Percentiles rank a stretch among this genome's conserved stretches.
Conservation (phyloP, 352 stramenopile species). For the Pythium periplocum region DNA sequence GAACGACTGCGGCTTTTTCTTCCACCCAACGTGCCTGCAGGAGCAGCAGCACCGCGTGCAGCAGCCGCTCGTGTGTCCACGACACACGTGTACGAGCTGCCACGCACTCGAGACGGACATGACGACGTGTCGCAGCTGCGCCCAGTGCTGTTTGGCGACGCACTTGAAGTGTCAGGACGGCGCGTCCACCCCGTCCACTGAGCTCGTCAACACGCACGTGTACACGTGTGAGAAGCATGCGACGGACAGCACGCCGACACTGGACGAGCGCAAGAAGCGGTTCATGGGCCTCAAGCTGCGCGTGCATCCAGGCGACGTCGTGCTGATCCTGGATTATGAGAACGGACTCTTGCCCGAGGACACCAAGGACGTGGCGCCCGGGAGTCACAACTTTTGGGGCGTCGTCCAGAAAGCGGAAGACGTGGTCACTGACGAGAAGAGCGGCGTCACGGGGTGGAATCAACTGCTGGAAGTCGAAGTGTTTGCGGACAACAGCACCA, state of each 20-base stretch:
- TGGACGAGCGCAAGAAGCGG: conserved; percentile 7
- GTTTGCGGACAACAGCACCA: conserved; percentile 50
- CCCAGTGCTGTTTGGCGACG: conserved; percentile 37
- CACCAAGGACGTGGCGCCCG: conserved; percentile 26
- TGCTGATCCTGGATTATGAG: conserved; percentile 62
- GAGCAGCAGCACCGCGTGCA: conserved; percentile 8
- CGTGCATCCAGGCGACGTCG: conserved; percentile 43
- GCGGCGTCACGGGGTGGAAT: conserved; percentile 16
- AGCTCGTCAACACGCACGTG: conserved; percentile 23
- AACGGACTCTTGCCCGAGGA: conserved; percentile 45
- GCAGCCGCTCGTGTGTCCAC: conserved; percentile 43
- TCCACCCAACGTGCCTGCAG: conserved; percentile 39
- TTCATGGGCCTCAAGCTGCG: conserved; percentile 24
- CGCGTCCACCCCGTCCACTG: not conserved
- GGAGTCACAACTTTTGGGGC: conserved; percentile 55
- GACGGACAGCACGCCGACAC: conserved; percentile 2
- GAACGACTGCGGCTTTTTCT: conserved; percentile 51
- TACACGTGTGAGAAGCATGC: conserved; percentile 40
- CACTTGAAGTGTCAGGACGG: conserved; percentile 40
- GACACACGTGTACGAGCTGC: conserved; percentile 53
- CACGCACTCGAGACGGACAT: conserved; percentile 43
- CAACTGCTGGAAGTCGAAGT: conserved; percentile 51
- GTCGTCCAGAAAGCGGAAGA: conserved; percentile 41
- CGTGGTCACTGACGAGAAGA: conserved; percentile 26
- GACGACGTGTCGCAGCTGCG: conserved; percentile 43